Conservation (phyloP, 768 basidiomycete genomes). For the Suillus occidentalis region DNA sequence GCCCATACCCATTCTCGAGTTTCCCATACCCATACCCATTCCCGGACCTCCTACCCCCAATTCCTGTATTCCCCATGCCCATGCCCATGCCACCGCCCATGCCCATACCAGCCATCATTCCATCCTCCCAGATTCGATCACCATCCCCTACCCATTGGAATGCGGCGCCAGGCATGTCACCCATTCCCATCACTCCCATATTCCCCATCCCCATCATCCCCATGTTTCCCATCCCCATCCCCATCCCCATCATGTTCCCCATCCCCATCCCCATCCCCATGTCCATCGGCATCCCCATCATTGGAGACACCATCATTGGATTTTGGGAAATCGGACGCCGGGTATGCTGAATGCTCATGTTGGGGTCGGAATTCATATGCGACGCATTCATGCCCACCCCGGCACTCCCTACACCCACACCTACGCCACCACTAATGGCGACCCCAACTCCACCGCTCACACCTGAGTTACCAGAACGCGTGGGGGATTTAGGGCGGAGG, state of each 20-base stretch:
- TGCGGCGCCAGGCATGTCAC: conserved; percentile 28
- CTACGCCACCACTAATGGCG: conserved; percentile 23
- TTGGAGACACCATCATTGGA: conserved; percentile 36
- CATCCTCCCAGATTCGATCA: conserved; percentile 40
- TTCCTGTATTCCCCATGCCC: conserved; percentile 25
- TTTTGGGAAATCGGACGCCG: conserved; percentile 16
- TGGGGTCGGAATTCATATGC: conserved; percentile 1
- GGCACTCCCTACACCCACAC: conserved; percentile 14
- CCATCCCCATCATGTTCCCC: conserved; percentile 37
- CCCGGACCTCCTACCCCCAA: conserved; percentile 19
- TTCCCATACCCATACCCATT: conserved; percentile 37
- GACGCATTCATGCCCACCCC: conserved; percentile 9
- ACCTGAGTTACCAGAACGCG: conserved; percentile 38
- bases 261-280: conserved; percentile 42
- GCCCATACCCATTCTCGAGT: conserved; percentile 33
- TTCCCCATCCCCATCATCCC: conserved; percentile 38
- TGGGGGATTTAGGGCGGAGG: conserved; percentile 83
- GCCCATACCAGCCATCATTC: conserved; percentile 41
- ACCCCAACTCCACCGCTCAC: conserved; percentile 29
- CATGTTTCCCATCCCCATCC: conserved; percentile 37
- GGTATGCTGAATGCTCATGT: conserved; percentile 16
- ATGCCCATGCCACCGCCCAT: conserved; percentile 24
- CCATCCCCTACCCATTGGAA: conserved; percentile 39
- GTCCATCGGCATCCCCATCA: conserved; percentile 39
- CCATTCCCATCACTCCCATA: conserved; percentile 39